Evolutionary conservation across 1,139 yeast genomes (phyloP).

Genomic region (Chernovozyma sophiae-reginae): DNA sequence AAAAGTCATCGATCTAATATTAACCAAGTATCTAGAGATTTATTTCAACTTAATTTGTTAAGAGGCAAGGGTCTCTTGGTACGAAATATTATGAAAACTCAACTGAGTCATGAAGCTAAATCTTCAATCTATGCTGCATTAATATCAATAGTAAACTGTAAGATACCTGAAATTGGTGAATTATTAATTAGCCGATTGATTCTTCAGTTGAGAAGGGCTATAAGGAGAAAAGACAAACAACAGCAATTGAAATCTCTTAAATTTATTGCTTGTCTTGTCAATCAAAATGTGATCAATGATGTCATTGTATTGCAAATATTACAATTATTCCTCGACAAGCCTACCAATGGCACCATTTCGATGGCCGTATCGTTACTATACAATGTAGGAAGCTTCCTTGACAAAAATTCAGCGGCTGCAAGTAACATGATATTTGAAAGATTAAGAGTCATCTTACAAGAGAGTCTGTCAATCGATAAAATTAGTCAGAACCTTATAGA

Average conservation of each 20-base stretch:
- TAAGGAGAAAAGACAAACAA: conserved; percentile 42
- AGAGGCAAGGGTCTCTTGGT: conserved; percentile 62
- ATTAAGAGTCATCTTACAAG: conserved; percentile 57
- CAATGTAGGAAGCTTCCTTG: conserved; percentile 21
- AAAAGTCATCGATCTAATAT: conserved; percentile 46
- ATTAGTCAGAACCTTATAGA: conserved; percentile 50
- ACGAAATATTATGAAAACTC: conserved; percentile 55
- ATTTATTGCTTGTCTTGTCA: conserved; percentile 62
- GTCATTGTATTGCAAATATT: conserved; percentile 61
- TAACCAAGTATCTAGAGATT: conserved; percentile 39
- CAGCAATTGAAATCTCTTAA: conserved; percentile 38
- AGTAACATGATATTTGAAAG: conserved; percentile 55
- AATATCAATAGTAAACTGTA: conserved; percentile 58
- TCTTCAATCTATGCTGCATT: conserved; percentile 56
- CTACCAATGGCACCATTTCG: conserved; percentile 42
- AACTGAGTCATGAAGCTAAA: conserved; percentile 29
- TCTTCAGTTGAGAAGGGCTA: conserved; percentile 56
- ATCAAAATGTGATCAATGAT: conserved; percentile 63
- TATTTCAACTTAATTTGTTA: conserved; percentile 52
- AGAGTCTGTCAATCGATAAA: conserved; percentile 38
- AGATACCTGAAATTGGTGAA: conserved; percentile 68
- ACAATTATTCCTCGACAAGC: conserved; percentile 50
- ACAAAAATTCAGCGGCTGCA: conserved; percentile 20
- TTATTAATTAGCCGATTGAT: conserved; percentile 52
- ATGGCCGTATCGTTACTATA: conserved; percentile 23